A percentile compares a stretch with the other conserved stretches of the same genome.
Conservation (phyloP, 441 rosid genomes). For the Erodium moschatum region DNA sequence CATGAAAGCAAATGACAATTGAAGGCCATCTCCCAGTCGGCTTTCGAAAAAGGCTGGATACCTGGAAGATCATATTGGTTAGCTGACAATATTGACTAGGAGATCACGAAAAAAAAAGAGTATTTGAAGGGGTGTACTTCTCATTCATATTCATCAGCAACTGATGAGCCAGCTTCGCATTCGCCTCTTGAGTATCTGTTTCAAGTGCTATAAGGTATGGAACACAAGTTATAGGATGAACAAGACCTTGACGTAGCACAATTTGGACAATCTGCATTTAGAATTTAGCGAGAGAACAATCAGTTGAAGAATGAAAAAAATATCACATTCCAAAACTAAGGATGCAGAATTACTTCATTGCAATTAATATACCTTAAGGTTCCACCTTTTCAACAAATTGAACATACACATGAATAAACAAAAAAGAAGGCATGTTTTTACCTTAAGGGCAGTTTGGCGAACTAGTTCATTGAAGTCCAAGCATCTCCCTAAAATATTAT, state of each 20-base stretch:
- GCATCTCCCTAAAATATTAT: constrained; percentile 77
- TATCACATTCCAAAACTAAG: constrained; percentile 1
- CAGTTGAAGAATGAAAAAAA: constrained; percentile 12
- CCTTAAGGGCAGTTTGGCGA: constrained; percentile 92
- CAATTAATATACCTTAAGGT: not conserved
- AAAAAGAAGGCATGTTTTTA: constrained; percentile 26
- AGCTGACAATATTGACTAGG: not conserved
- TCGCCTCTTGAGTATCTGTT: constrained; percentile 87
- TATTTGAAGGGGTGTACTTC: constrained; percentile 47
- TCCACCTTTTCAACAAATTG: not conserved
- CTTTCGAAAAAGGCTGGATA: constrained; percentile 96
- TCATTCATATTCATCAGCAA: constrained; percentile 99
- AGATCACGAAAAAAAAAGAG: not conserved
- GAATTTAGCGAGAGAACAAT: constrained; percentile 10
- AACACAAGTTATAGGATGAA: constrained; percentile 98
- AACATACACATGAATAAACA: not conserved
- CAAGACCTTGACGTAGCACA: constrained; percentile 97
- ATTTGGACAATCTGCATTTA: constrained; percentile 85
- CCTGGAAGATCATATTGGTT: constrained; percentile 44
- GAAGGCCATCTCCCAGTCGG: constrained; percentile 97
- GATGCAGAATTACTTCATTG: not conserved
- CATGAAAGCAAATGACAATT: constrained; percentile 80
- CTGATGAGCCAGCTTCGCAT: constrained; percentile 95
- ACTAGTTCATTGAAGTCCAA: constrained; percentile 78
- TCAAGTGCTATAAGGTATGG: constrained; percentile 97